A percentile compares a stretch with the other conserved stretches of the same genome.
phyloP scores from a whole-genome alignment of 768 basidiomycete species.

The Tulasnella sp. region DNA sequence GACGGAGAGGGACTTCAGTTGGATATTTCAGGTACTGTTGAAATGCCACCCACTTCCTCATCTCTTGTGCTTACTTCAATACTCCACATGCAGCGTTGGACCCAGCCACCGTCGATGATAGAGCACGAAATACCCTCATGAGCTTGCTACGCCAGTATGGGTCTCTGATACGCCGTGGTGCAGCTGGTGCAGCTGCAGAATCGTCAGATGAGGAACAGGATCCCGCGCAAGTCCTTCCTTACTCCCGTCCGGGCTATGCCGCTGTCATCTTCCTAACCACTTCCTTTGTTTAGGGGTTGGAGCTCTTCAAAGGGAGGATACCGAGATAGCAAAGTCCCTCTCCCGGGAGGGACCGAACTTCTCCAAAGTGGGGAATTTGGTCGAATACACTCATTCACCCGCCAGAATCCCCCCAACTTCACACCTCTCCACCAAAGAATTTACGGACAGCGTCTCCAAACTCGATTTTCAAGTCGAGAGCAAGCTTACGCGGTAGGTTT shows the following conservation, averaged over 20 bases:
- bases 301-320: slow-evolving; percentile 24
- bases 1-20: neutral
- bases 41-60: too few relatives aligned
- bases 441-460: slow-evolving; percentile 33
- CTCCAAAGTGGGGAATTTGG: slow-evolving; percentile 80
- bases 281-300: slow-evolving; percentile 28
- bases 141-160: neutral
- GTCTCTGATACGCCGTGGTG: neutral
- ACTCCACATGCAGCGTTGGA: neutral
- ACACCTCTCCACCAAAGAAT: slow-evolving; percentile 47
- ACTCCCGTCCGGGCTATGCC: too few relatives aligned
- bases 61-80: neutral
- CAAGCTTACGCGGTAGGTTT: slow-evolving; percentile 52
- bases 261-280: neutral
- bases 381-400: slow-evolving; percentile 43
- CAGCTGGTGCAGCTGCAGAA: too few relatives aligned
- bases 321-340: slow-evolving; percentile 48
- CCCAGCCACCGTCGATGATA: neutral
- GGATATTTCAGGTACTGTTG: neutral
- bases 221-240: slow-evolving; percentile 1
- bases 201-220: slow-evolving; percentile 3
- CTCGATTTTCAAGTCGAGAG: slow-evolving; percentile 44
- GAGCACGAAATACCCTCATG: neutral
- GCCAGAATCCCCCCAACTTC: slow-evolving; percentile 38
- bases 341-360: slow-evolving; percentile 59